Evolutionary conservation across 371 early-diverging fungal genomes (phyloP), one percentile per base, ranked within the genome.

Genomic region (Zychaea mexicana): DNA sequence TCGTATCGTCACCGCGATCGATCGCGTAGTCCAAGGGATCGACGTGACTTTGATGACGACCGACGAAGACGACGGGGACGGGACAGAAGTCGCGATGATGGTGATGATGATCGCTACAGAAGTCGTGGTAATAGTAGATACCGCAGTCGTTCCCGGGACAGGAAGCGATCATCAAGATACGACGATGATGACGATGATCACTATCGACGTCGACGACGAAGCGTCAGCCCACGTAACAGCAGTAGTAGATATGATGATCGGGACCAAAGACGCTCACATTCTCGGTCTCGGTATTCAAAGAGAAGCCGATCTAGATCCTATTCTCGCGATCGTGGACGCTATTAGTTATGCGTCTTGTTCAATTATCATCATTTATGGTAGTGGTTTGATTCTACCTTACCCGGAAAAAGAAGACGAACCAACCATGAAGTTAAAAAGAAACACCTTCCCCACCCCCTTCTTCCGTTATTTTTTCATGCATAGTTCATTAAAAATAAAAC

Each of bases 31-130:
- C 31, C 64, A 57, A 32, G 57, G 22, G 57, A 57, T 26, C 27
- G 57, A 17, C 15, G 28, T n/a, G 46, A 60, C 31, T 55, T 13
- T 52, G 52, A 52, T 28, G 52, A 52, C 31, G 17, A 30, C 15
- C n/a, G 38, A 36, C 15, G 38, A 36, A 49, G 49, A 22, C 10
- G 49, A 49, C 24, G 49, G 22, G 3, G 49, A 49, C 5, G 49
- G 13, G 49, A 13, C n/a, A n/a, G n/a, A 1, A n/a, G 36, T 24
- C 30, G 57, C 1, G 57, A 57, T 39, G 4, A 39, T 27, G 17
- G 57, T 57, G 24, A 52, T 12, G 62, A 62, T 61, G 46, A 60
- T 32, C 19, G 57, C 9, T 39, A 60, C 49, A 49, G 58, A 47
- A 32, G 28, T 19, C 15, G 28, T 21, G 26, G 57, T 26, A 45